Evolutionary conservation across 805 yeast genomes (phyloP).

Genomic region (Limtongozyma cylindracea): DNA sequence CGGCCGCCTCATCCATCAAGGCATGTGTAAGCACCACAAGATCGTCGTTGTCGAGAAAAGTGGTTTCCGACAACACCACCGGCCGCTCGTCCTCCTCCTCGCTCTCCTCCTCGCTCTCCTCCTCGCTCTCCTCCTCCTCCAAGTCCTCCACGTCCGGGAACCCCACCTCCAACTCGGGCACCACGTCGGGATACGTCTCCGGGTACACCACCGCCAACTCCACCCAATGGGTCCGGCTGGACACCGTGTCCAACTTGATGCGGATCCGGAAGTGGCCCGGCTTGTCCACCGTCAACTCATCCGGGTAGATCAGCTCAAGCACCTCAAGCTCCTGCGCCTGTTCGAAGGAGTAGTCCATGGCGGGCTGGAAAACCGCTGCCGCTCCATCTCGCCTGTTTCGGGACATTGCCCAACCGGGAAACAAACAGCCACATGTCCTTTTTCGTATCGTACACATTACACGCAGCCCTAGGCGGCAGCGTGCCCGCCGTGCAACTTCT

Average conservation of each 20-base stretch:
- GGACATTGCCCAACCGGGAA: not conserved
- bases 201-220: slow-evolving; percentile 47
- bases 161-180: slow-evolving; percentile 20
- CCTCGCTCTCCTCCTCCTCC: slow-evolving; percentile 9
- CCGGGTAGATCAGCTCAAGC: slow-evolving; percentile 79
- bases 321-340: slow-evolving; percentile 81
- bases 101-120: slow-evolving; percentile 4
- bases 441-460: not conserved
- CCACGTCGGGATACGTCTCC: slow-evolving; percentile 56
- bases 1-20: slow-evolving; percentile 35
- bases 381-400: not conserved
- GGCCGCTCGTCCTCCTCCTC: slow-evolving; percentile 15
- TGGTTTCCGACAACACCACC: slow-evolving; percentile 21
- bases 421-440: not conserved
- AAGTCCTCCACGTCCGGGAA: slow-evolving; percentile 6
- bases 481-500: slow-evolving; percentile 19
- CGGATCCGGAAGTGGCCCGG: slow-evolving; percentile 27
- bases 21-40: slow-evolving; percentile 6
- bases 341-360: slow-evolving; percentile 62
- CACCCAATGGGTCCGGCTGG: slow-evolving; percentile 30
- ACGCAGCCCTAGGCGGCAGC: slow-evolving; percentile 1
- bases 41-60: slow-evolving; percentile 28
- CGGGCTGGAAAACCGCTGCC: not conserved
- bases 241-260: slow-evolving; percentile 40
- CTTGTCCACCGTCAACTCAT: slow-evolving; percentile 33